These are phyloP conservation scores for Aspergillus taichungensis DNA, from an alignment of 495 filamentous ascomycete species.

Conservation along the genomic window DNA sequence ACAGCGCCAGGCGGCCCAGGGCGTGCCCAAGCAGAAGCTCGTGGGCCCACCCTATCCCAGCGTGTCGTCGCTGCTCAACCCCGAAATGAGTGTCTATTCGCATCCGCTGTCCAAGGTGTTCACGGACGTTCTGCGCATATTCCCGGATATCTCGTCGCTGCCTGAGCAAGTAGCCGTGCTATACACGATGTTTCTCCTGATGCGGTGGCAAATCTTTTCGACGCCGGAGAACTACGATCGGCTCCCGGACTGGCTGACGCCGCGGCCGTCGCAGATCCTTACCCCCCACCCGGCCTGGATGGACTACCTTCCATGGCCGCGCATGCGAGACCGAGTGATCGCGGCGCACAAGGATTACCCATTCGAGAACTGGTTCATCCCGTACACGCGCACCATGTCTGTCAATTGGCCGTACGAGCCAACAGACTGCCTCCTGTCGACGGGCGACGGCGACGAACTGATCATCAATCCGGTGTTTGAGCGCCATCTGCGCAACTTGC, in stretches of 20 bases:
- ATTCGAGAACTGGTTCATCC: constrained; percentile 74
- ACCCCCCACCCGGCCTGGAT: constrained; percentile 66
- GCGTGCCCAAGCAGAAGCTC: constrained; percentile 49
- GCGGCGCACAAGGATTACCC: constrained; percentile 38
- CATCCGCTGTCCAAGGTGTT: constrained; percentile 76
- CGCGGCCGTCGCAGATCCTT: constrained; percentile 51
- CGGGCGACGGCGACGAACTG: constrained; percentile 48
- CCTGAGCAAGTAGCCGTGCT: constrained; percentile 72
- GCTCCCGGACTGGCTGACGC: constrained; percentile 58
- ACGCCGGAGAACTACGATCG: constrained; percentile 66
- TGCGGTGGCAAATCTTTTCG: constrained; percentile 73
- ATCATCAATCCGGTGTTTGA: constrained; percentile 76
- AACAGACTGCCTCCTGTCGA: constrained; percentile 48
- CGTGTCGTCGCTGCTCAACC: constrained; percentile 64
- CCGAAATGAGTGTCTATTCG: constrained; percentile 46
- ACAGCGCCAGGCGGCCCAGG: constrained; percentile 53
- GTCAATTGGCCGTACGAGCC: constrained; percentile 75
- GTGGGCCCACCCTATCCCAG: constrained; percentile 68
- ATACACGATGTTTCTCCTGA: constrained; percentile 74
- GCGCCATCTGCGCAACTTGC: constrained; percentile 54
- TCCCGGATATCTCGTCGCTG: constrained; percentile 57
- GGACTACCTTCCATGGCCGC: constrained; percentile 67
- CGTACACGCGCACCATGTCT: constrained; percentile 61
- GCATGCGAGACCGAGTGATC: constrained; percentile 58
- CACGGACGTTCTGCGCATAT: constrained; percentile 68